Base-by-base conservation (phyloP, 805 yeast species). In the Wickerhamiella allomyrinae region DNA sequence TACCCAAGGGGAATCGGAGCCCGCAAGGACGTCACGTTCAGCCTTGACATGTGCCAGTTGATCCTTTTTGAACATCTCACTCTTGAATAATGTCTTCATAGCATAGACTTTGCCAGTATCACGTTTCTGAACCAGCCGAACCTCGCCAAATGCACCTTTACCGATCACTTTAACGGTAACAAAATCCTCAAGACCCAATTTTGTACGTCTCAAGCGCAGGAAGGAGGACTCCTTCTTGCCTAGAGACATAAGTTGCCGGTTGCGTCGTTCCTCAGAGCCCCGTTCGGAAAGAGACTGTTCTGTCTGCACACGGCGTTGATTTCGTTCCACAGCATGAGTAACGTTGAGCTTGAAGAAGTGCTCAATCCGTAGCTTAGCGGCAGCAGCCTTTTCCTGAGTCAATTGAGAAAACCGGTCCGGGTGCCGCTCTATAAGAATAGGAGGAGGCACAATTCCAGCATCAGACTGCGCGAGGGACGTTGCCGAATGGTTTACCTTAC, bases 141-240 rank as follows among this genome's bases (percentile, higher is more conserved):
- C 98, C 57, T 86, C 96, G 47, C 98, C 98, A 65, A 91, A 91
- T 0, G 98, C 95, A 49, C 98, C 98, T 59, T 91, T 91, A 39
- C 98, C 98, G 49, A 76, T 73, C 27, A 81, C 95, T 61, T 85
- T 85, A 42, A 86, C 93, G 1, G 95, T 86, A 45, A 69, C 73
- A 62, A 86, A 53, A 62, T 86, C 96, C 33, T 80, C 91, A 34
- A 85, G 66, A 1, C 85, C 72, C 41, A 86, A 67, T 55, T 86
- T 73, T 1, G 95, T 86, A 59, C 96, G 73, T 51, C 95, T 67
- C 42, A 86, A 69, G 48, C 96, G 71, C 56, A 87, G 65, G 52
- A 82, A 86, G 47, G 82, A 87, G 5, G 93, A 79, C 61, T 86
- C 95, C 52, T 84, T 85, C 56, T 77, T 79, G 29, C 97, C 96